Conservation (phyloP, 805 yeast genomes). For the Myxozyma neglecta region DNA sequence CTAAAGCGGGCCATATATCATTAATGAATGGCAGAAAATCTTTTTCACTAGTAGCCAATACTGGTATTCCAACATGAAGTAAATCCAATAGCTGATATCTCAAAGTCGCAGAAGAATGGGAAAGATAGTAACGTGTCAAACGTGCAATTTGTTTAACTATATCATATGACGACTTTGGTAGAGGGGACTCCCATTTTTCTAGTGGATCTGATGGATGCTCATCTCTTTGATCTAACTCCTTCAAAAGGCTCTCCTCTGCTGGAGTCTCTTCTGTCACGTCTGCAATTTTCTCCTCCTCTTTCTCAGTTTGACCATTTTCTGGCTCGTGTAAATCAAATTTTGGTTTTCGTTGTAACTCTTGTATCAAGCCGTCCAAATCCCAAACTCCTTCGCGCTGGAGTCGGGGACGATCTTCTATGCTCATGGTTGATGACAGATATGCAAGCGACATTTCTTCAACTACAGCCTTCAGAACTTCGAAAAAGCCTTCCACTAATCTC, state of each 20-base stretch:
- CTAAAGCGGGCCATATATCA: slow-evolving; percentile 53
- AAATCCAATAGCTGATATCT: slow-evolving; percentile 58
- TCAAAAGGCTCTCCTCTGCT: slow-evolving; percentile 40
- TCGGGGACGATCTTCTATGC: slow-evolving; percentile 15
- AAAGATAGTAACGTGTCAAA: slow-evolving; percentile 68
- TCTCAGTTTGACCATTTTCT: not conserved
- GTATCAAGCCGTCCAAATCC: slow-evolving; percentile 31
- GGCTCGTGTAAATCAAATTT: slow-evolving; percentile 35
- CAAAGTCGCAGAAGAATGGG: slow-evolving; percentile 63
- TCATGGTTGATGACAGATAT: not conserved
- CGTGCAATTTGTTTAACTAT: slow-evolving; percentile 60
- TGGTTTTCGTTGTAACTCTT: slow-evolving; percentile 34
- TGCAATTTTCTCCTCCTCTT: slow-evolving; percentile 8
- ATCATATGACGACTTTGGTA: slow-evolving; percentile 61
- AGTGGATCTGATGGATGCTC: slow-evolving; percentile 32
- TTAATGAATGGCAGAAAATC: slow-evolving; percentile 53
- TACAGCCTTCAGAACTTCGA: slow-evolving; percentile 65
- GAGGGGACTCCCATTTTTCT: slow-evolving; percentile 63
- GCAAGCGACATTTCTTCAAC: slow-evolving; percentile 41
- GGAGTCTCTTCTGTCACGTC: not conserved
- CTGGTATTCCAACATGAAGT: slow-evolving; percentile 47
- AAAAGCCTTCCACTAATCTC: slow-evolving; percentile 68
- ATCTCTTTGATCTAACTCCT: slow-evolving; percentile 40
- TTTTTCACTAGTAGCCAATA: slow-evolving; percentile 52
- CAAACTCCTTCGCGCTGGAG: slow-evolving; percentile 24